Evolutionary conservation across 2,329 filamentous ascomycete genomes (phyloP), one percentile per base, ranked within the genome.

Genomic region (Beauveria varroae): DNA sequence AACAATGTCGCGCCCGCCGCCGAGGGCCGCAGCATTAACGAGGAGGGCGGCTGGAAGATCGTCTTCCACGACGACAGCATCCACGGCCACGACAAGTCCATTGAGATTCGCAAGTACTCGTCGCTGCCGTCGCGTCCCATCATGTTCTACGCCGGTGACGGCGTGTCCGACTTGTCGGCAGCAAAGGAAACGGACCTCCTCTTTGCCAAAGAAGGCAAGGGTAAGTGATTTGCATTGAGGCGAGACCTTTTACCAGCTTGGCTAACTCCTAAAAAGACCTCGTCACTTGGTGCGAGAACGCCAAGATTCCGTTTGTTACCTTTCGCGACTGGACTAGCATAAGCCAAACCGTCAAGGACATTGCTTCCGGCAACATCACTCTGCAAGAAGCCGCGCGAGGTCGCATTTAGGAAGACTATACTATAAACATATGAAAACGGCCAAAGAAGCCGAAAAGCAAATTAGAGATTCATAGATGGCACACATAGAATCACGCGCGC

Each of bases 1-100:
- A 99, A 98, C 75, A 80, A 92, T 66, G 91, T 93, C 10, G 80
- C 79, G 63, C 73, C 84, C 22, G 8, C 12, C 12, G 73, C 83
- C 66, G 71, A 83, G 73, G 76, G 86, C 53, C 91, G 91, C 81
- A 81, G 76, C 68, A 88, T 96, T 71, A 88, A 95, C 67, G 85
- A 91, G 56, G 85, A 89, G 71, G 85, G 85, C 20, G 93, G 92
- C 34, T 99, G 95, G 95, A 80, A 88, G 70, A 93, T 99, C 68
- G 80, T 85, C 62, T 99, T 88, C 76, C 92, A 91, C 70, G 93
- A 99, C 72, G 91, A 93, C 64, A 91, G 85, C 71, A 82, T 87
- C 62, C 96, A 96, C 69, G 95, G 95, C n/a, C 95, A 99, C 72
- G 93, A 99, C 81, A 99, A 99, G 84, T 93, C 88, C 28, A 80